Conservation (phyloP, 2,329 filamentous ascomycete genomes). For the Triangularia verruculosa region DNA sequence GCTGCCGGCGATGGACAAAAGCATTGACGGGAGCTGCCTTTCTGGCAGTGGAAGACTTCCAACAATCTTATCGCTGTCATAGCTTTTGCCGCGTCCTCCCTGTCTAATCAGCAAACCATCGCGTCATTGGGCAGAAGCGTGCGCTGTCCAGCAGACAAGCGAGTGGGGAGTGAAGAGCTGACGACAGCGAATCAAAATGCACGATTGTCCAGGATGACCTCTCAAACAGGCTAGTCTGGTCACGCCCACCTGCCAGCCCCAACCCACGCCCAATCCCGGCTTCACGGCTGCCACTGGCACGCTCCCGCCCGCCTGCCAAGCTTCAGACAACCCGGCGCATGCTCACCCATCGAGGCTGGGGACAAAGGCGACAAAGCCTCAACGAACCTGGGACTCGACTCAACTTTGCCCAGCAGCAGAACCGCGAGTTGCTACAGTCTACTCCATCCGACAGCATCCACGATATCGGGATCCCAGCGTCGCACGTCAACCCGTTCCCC, state of each 20-base stretch:
- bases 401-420: not conserved
- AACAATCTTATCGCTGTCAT: constrained; percentile 8
- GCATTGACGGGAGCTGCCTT: not conserved
- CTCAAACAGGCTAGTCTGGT: constrained; percentile 9
- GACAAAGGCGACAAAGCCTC: constrained; percentile 24
- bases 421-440: not conserved
- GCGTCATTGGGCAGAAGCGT: constrained; percentile 5
- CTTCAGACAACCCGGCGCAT: not conserved
- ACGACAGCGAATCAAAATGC: not conserved
- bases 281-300: constrained; percentile 3
- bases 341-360: not conserved
- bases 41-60: not conserved
- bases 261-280: constrained; percentile 1
- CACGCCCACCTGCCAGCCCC: constrained; percentile 7
- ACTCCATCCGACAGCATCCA: not conserved
- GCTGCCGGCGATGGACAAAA: not conserved
- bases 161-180: not conserved
- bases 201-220: not conserved
- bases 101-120: constrained; percentile 5
- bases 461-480: not conserved
- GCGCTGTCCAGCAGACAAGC: constrained; percentile 7
- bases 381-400: not conserved
- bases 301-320: constrained; percentile 7
- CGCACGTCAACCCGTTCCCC: constrained; percentile 10
- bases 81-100: not conserved